Percentiles rank a stretch among this genome's conserved stretches.
Conservation (phyloP, 345 rosid species). For the Rhodamnia rubescens region DNA sequence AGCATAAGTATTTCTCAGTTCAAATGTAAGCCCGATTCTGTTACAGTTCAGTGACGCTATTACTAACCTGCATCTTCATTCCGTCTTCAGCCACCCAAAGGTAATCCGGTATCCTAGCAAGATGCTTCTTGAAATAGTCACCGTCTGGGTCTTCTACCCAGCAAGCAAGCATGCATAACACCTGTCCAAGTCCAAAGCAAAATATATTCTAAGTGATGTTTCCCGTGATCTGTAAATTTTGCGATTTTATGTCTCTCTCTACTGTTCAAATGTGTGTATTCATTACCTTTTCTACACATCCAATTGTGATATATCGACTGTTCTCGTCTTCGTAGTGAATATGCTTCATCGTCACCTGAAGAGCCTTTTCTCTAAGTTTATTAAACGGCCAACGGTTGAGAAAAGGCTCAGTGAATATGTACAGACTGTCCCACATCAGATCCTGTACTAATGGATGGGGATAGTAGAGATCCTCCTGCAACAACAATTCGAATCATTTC, state of each 20-base stretch:
- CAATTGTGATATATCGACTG: slow-evolving; percentile 31
- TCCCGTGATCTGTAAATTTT: neutral
- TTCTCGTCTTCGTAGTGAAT: slow-evolving; percentile 35
- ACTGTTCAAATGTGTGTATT: no score
- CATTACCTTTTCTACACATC: slow-evolving; percentile 28
- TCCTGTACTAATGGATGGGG: slow-evolving; percentile 32
- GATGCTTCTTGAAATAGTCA: slow-evolving; percentile 39
- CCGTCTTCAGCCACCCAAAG: slow-evolving; percentile 70
- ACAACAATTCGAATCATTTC: neutral
- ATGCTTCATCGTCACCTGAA: slow-evolving; percentile 17
- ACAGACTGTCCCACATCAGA: slow-evolving; percentile 24
- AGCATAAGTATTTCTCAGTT: neutral
- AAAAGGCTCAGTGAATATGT: slow-evolving; percentile 24
- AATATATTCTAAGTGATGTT: neutral
- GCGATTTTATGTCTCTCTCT: neutral
- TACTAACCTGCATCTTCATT: slow-evolving; percentile 41
- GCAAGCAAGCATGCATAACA: slow-evolving; percentile 50
- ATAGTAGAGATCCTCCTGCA: slow-evolving; percentile 32
- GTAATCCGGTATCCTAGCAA: slow-evolving; percentile 40
- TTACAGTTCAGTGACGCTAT: neutral
- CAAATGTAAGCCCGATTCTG: neutral
- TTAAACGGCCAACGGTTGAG: slow-evolving; percentile 32
- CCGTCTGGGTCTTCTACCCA: slow-evolving; percentile 67
- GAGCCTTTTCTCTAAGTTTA: slow-evolving; percentile 21
- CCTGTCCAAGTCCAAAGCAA: slow-evolving; percentile 13